Base-by-base conservation (phyloP, 768 basidiomycete species). In the Psilocybe tampanensis region DNA sequence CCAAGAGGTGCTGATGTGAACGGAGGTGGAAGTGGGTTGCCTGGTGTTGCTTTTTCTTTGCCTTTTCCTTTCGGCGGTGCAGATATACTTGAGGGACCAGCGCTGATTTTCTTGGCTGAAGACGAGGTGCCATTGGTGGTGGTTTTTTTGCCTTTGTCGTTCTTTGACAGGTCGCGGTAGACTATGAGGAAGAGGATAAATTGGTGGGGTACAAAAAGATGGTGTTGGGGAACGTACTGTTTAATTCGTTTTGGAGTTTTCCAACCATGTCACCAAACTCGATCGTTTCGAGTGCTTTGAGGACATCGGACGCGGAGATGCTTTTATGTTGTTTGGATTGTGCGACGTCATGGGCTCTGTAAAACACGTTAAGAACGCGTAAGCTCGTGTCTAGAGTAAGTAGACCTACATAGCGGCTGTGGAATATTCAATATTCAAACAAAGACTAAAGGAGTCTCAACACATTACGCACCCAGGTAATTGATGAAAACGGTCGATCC, bases 401-500 rank as follows among this genome's bases (percentile, higher is more conserved):
- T 36, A 9, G 26, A 74, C 77, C 58, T 65, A 80, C 82, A 81
- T 81, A 36, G 81, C 81, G 70, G 82, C 81, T 82, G 49, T 34
- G 18, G 23, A 23, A 47, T 22, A 2, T 36, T 59, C 24, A 58
- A 39, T 19, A 44, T 33, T 8, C 19, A 11, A 8, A 39, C 3
- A 32, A 12, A 4, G 29, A 26, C 24, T 21, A 15, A 39, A 8
- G 44, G 42, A 26, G 39, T 41, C 54, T 39, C 4, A n/a, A 15
- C 19, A 21, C 51, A 75, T 87, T 63, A 69, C 52, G n/a, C 26
- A 90, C 95, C 89, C 8, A 98, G 77, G 64, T 95, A 96, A 70
- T 91, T 95, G 63, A 99, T 95, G 70, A 98, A 98, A 50, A 98
- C 90, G 0, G 95, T 95, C 3, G 95, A 93, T 26, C 89, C 89